Evolutionary conservation across 2,329 filamentous ascomycete species (phyloP).

Genomic region (Golovinomyces cichoracearum): DNA sequence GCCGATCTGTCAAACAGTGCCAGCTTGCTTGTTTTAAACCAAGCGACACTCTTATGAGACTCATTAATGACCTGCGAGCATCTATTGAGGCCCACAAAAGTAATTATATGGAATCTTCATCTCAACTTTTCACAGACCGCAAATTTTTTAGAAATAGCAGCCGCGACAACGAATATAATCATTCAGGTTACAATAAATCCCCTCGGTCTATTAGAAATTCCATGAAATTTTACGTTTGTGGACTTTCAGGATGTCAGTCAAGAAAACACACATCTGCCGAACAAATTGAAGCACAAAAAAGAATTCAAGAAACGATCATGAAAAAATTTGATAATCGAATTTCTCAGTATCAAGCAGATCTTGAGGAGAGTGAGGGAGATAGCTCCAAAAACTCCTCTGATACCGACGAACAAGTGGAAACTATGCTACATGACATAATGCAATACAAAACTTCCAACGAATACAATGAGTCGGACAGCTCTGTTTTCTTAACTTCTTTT

Average conservation of each 20-base stretch:
- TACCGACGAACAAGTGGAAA: not conserved
- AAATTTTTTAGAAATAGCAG: not conserved
- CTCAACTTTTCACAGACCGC: not conserved
- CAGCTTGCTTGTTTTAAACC: not conserved
- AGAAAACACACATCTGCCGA: not conserved
- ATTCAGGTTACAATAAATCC: not conserved
- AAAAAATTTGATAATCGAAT: not conserved
- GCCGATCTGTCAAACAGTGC: not conserved
- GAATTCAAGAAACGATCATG: not conserved
- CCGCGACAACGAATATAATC: not conserved
- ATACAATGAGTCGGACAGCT: not conserved
- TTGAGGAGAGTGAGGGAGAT: not conserved
- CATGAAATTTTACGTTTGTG: not conserved
- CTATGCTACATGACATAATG: not conserved
- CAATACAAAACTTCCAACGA: not conserved
- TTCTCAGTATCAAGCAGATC: not conserved
- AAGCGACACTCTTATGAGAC: not conserved
- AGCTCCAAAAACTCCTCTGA: not conserved
- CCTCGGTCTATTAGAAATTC: not conserved
- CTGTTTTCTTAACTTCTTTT: not conserved
- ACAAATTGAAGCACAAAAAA: not conserved
- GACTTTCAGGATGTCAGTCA: not conserved
- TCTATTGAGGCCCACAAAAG: not conserved
- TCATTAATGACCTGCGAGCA: not conserved
- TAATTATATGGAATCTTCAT: not conserved